Evolutionary conservation across 306 rosid genomes (phyloP).

Genomic region (Corylus avellana): DNA sequence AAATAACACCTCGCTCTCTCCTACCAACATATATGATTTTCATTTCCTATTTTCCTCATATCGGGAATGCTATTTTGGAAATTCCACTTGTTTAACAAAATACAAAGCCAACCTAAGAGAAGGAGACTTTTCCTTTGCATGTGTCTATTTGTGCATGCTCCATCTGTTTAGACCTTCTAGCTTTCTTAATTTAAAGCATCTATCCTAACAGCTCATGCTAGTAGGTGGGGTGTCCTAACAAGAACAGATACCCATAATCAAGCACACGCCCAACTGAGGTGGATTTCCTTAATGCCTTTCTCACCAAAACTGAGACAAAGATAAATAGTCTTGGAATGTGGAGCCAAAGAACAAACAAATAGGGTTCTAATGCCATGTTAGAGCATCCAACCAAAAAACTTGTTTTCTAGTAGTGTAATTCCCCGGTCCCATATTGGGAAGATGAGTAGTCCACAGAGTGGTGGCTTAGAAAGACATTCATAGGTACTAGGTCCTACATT

Average conservation of each 20-base stretch:
- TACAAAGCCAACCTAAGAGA: background rate
- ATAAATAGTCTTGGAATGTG: no score
- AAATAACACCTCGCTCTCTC: background rate
- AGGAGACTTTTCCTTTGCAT: background rate
- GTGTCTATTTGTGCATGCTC: no score
- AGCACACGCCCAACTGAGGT: no score
- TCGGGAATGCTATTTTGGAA: background rate
- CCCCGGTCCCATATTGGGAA: no score
- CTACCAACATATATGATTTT: background rate
- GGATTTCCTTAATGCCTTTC: no score
- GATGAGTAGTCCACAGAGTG: no score
- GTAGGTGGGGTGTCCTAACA: background rate
- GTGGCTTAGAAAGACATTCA: no score
- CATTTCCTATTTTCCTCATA: background rate
- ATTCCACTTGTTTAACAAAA: background rate
- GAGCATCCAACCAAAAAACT: background rate
- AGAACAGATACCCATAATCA: no score
- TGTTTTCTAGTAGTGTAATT: no score
- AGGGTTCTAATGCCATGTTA: background rate
- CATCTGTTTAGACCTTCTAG: background rate
- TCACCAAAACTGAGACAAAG: no score
- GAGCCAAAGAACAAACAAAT: no score
- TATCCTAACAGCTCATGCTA: background rate
- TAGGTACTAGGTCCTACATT: no score
- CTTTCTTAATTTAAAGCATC: background rate